Evolutionary conservation across 2,329 filamentous ascomycete species (phyloP), one percentile per base, ranked within the genome.

Genomic region (Cladosporium cucumerinum): DNA sequence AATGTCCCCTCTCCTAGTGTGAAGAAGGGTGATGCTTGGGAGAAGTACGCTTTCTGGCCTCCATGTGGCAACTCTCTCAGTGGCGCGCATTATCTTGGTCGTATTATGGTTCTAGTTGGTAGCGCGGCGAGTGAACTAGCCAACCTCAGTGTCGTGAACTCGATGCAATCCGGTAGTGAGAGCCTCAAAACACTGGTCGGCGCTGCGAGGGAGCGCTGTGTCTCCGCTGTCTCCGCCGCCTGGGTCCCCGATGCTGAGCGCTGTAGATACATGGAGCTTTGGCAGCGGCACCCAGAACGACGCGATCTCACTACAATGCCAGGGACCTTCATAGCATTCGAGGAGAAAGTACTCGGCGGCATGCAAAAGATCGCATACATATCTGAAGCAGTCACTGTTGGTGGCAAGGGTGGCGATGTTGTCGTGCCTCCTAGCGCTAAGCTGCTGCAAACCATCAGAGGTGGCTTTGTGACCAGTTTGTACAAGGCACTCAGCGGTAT

Each of bases 291-390:
- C 26, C 82, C 87, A 0, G 93, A 97, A 66, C 86, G 89, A 63
- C 89, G 89, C 64, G 93, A 97, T 73, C 84, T 97, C 55, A 99
- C 96, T 0, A 90, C 90, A 68, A 94, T 99, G 89, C 95, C 96
- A 0, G 85, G 87, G 2, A 88, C 89, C 62, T 97, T 99, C 77
- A 84, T 91, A 18, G 86, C 90, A 0, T 96, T 97, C 73, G 93
- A 98, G 73, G 90, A 88, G 63, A 86, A 90, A 7, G 82, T 99
- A 14, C 82, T 99, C 23, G 84, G 83, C 1, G 93, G 93, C 63
- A 90, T 98, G 87, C 95, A 99, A 77, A 96, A 94, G 80, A 96
- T 98, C 62, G 83, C 97, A 30, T 99, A 97, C 75, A 89, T 99
- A 51, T 89, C 91, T 1, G 94, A 97, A 69, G 91, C 92, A 25